These are phyloP conservation scores for Circinella minor DNA, from an alignment of 371 early-diverging fungal species.

Conservation along the genomic window DNA sequence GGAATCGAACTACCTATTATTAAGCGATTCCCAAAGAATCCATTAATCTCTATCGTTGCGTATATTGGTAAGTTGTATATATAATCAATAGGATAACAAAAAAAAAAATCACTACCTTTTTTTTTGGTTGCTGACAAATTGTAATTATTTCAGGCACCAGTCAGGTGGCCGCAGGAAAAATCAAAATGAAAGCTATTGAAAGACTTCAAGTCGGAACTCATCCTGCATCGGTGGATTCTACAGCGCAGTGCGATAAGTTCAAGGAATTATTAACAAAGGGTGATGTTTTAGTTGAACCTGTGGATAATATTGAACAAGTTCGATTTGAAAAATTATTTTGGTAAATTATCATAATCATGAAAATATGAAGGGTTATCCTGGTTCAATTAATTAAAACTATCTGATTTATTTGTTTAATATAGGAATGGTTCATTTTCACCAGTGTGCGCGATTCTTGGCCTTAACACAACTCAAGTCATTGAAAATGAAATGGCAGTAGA, in stretches of 20 bases:
- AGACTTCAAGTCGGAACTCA: slow-evolving; percentile 32
- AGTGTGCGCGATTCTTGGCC: slow-evolving; percentile 68
- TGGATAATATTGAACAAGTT: slow-evolving; percentile 65
- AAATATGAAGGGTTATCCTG: neutral
- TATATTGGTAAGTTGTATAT: slow-evolving; percentile 64
- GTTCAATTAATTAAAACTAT: neutral
- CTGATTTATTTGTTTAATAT: slow-evolving; percentile 14
- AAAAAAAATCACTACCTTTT: no score
- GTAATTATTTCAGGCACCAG: neutral
- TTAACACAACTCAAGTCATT: slow-evolving; percentile 65
- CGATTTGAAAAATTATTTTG: slow-evolving; percentile 87
- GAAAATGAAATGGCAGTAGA: slow-evolving; percentile 52
- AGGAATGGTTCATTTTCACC: slow-evolving; percentile 78
- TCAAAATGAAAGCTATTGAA: slow-evolving; percentile 50
- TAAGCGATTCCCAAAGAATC: slow-evolving; percentile 68
- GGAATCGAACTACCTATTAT: slow-evolving; percentile 70
- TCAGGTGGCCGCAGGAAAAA: slow-evolving; percentile 66
- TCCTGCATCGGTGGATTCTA: slow-evolving; percentile 24
- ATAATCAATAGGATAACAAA: neutral
- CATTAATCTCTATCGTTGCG: slow-evolving; percentile 73
- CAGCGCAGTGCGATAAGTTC: slow-evolving; percentile 31
- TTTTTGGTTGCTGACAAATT: neutral
- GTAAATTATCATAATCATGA: slow-evolving; percentile 17
- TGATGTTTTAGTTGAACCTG: slow-evolving; percentile 48
- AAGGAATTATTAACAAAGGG: slow-evolving; percentile 46